phyloP scores from a whole-genome alignment of 2,329 filamentous ascomycete genomes.

The Ramularia endophylla region DNA sequence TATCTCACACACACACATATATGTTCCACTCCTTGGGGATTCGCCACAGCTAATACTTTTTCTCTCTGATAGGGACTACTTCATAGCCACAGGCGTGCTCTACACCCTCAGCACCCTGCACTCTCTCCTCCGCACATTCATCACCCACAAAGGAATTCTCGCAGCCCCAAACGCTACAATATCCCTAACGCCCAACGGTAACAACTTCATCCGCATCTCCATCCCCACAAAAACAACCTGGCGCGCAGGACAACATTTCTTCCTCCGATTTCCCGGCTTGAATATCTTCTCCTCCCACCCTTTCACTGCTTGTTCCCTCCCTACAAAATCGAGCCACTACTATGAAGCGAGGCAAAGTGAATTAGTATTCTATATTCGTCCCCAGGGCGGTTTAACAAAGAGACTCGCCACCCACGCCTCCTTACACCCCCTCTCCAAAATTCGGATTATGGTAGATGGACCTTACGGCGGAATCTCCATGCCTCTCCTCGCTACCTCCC shows the following conservation, averaged over 20 bases:
- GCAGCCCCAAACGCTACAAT: too few species aligned
- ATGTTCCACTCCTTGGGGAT: too few species aligned
- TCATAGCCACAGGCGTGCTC: slow-evolving; percentile 50
- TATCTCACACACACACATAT: not conserved
- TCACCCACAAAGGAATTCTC: slow-evolving; percentile 46
- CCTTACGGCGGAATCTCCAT: slow-evolving; percentile 51
- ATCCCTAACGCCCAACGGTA: slow-evolving; percentile 34
- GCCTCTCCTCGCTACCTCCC: slow-evolving; percentile 34
- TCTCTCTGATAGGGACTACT: slow-evolving; percentile 38
- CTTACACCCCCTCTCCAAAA: slow-evolving; percentile 29
- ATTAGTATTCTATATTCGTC: slow-evolving; percentile 50
- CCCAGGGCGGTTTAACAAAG: slow-evolving; percentile 46
- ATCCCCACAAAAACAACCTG: slow-evolving; percentile 44
- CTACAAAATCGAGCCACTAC: slow-evolving; percentile 20
- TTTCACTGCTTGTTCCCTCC: slow-evolving; percentile 51
- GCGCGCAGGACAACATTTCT: slow-evolving; percentile 51
- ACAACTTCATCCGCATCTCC: slow-evolving; percentile 39
- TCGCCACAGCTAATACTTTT: too few species aligned
- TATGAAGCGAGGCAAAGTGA: slow-evolving; percentile 27
- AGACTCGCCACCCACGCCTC: slow-evolving; percentile 34
- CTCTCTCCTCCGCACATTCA: slow-evolving; percentile 41
- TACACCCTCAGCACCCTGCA: slow-evolving; percentile 46
- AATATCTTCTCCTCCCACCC: slow-evolving; percentile 46
- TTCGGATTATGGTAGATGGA: slow-evolving; percentile 51
- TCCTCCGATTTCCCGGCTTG: slow-evolving; percentile 47